Evolutionary conservation across 345 rosid species (phyloP), one percentile per base, ranked within the genome.

Genomic region (Citrus glauca): DNA sequence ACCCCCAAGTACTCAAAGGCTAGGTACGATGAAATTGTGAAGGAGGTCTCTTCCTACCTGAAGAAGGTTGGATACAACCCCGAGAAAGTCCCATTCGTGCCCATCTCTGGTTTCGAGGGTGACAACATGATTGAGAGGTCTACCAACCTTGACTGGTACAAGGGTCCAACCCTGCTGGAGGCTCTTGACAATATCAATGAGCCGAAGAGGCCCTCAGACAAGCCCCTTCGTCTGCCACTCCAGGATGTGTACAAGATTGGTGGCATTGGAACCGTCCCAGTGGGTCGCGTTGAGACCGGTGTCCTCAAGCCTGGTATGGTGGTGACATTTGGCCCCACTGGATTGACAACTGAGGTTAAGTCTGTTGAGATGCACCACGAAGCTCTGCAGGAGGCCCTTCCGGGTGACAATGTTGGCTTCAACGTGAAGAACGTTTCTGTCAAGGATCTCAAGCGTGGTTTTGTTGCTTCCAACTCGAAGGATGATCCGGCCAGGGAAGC

Each of bases 121-220:
- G 88, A 85, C 83, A 87, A 87, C 88, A 87, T 85, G 90, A 87
- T 87, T 80, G 90, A 87, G 78, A 84, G 89, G 72, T 86, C 89
- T 42, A 83, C 85, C 76, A 84, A 86, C 84, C 87, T 86, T 1
- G 89, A 84, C 82, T 86, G 89, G 89, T 86, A 86, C 85, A 86
- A 86, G 85, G 89, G 87, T 10, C 89, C 89, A n/a, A 86, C 89
- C 2, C 84, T 86, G 32, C 89, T 86, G 0, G 88, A 85, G 3
- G 89, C 89, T 55, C 89, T 87, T 66, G 90, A 87, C 84, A 75
- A 66, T 78, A 81, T 87, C 81, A 82, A 75, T 22, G 90, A 87
- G 81, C 90, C 84, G 4, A 81, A 81, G 81, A 72, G 84, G 59
- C 84, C 84, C 37, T 30, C 84, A 19, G 84, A 81, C 81, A 81